Base-by-base conservation (phyloP, 805 yeast species). In the Candida multigemmis region DNA sequence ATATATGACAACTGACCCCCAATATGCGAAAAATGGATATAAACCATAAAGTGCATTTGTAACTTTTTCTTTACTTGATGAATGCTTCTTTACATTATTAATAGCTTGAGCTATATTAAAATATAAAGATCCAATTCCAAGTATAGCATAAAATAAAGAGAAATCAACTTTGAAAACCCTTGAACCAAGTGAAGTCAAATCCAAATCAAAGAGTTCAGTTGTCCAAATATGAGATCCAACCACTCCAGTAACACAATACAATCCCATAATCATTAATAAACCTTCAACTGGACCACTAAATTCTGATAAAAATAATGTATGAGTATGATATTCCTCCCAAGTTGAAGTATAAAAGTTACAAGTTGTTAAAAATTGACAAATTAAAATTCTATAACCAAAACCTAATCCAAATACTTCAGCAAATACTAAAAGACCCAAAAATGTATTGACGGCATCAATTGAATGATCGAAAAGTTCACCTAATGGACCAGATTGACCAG, bases 201-300 rank as follows among this genome's bases (percentile, higher is more conserved):
- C 55, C 29, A 71, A 32, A 9, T 43, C 51, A 21, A 65, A 44
- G 10, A 76, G 39, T 16, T 56, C 53, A 8, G 44, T 36, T 24
- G 64, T 62, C 93, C 94, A 87, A 21, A 73, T 46, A 1, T 60
- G 65, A 3, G 84, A 77, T 3, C 96, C 96, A 27, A 58, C 51
- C 19, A 73, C 30, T 4, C 84, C 94, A 0, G 94, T 80, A 13
- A 69, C 23, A 4, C 71, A 30, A 44, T 71, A 84, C 11, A 77
- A 54, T 0, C 42, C 49, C 13, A 71, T 52, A 27, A 84, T 60
- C 55, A 78, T 63, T 37, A 85, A 47, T 16, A 87, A 82, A 3
- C 97, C 97, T 53, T 87, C 97, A 3, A 89, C 96, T 0, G 97
- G 97, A 0, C 97, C 97, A 9, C 93, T 80, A 42, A 84, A 75